Conservation (phyloP, 2,329 filamentous ascomycete genomes). For the Fusarium vanettenii region DNA sequence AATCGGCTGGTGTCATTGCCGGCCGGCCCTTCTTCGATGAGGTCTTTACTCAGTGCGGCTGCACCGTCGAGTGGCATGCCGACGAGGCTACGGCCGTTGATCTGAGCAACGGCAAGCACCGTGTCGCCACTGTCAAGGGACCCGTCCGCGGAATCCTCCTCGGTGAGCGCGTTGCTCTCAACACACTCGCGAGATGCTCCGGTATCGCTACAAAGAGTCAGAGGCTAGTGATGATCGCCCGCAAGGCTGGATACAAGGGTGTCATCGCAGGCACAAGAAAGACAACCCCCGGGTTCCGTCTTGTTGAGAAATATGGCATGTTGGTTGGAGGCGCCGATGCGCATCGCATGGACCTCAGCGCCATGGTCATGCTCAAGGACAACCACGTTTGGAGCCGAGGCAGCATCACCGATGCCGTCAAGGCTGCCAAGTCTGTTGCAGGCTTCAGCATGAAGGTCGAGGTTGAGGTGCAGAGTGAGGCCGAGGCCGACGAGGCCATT, state of each 20-base stretch:
- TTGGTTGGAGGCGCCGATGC: conserved; percentile 91
- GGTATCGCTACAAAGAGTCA: conserved; percentile 82
- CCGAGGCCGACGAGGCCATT: conserved; percentile 91
- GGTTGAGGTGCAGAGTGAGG: conserved; percentile 91
- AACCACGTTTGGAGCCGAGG: conserved; percentile 96
- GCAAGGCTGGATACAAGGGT: conserved; percentile 79
- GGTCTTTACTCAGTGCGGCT: conserved; percentile 89
- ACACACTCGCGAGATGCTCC: conserved; percentile 89
- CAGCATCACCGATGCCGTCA: conserved; percentile 87
- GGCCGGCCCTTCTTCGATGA: conserved; percentile 96
- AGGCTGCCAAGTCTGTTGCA: conserved; percentile 82
- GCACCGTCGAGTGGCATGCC: conserved; percentile 90
- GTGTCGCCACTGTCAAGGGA: conserved; percentile 84
- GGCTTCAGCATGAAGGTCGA: conserved; percentile 96
- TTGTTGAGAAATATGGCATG: conserved; percentile 99
- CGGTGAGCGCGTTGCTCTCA: conserved; percentile 93
- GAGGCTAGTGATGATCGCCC: conserved; percentile 65
- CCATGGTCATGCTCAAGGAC: conserved; percentile 99
- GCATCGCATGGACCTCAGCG: conserved; percentile 89
- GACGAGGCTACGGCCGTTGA: conserved; percentile 79
- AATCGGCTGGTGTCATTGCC: conserved; percentile 83
- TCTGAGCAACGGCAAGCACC: conserved; percentile 65
- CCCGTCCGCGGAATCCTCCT: conserved; percentile 84
- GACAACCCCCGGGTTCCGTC: conserved; percentile 93
- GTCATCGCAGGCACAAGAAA: conserved; percentile 95